Conservation (phyloP, 495 filamentous ascomycete genomes). For the Penicillium herquei region DNA sequence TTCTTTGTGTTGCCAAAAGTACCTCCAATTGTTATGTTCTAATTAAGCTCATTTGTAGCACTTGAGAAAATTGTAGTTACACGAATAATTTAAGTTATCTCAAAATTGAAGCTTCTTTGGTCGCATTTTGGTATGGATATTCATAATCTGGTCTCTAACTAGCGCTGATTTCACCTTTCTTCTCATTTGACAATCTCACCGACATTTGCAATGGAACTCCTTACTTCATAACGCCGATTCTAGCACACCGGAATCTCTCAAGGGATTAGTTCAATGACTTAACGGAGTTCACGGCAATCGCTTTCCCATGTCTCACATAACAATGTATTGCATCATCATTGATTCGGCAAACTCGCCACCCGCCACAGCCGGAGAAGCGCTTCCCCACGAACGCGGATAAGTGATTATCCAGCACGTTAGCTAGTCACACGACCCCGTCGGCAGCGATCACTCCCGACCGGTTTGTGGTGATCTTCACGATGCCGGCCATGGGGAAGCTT, state of each 20-base stretch:
- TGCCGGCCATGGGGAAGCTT: constrained; percentile 1
- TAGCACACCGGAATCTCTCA: background rate
- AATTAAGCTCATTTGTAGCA: no score
- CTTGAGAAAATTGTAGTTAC: background rate
- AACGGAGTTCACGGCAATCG: background rate
- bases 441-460: constrained; percentile 1
- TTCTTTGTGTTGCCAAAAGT: no score
- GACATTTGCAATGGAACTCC: no score
- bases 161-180: no score
- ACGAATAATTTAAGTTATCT: background rate
- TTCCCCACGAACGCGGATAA: constrained; percentile 4
- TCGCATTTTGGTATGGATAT: no score
- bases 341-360: background rate
- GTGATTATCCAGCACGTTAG: background rate
- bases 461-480: background rate
- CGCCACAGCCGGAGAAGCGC: constrained; percentile 5
- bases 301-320: background rate
- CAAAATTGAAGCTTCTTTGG: background rate
- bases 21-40: background rate
- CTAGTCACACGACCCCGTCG: background rate
- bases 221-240: background rate
- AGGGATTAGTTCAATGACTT: background rate
- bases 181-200: no score
- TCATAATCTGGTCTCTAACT: no score
- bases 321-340: background rate